Base-by-base conservation (phyloP, 257 asterid genomes). In the Solanum bulbocastanum region DNA sequence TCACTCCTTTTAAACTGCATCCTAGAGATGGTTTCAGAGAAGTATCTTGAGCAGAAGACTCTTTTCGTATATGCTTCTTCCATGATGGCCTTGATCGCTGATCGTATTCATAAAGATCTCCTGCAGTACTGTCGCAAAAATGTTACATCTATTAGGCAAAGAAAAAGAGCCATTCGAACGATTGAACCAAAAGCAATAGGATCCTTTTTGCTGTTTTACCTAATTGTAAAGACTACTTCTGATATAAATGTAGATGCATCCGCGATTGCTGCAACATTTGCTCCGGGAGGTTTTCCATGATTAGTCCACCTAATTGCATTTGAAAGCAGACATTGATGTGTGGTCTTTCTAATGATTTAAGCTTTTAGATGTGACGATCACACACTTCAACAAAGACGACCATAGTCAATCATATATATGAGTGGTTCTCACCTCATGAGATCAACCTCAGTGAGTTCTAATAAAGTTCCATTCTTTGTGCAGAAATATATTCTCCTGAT, bases 41-140 rank as follows among this genome's bases (percentile, higher is more conserved):
- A 32, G 92, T 86, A 14, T 91, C 87, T 46, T 89, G 84, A 40
- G 82, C 86, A 9, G 93, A 89, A 81, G 91, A 95, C 78, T 91
- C 91, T 83, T 69, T 86, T 42, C 76, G 92, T 90, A 95, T 91
- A 56, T 96, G 99, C 91, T 95, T 96, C 94, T 94, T 96, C 99
- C 99, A 96, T 65, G 96, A 92, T 42, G 98, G 98, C 89, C 91
- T 95, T 33, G 99, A 88, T 2, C 88, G 82, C 60, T 52, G 89
- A 86, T 95, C 98, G 71, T 93, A 93, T 93, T 94, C 99, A 87
- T 94, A 96, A 84, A 96, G 98, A 94, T 95, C 96, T 74, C 99
- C 98, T 89, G 95, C 92, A 89, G 88, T 88, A 92, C 98, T 96
- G 92, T 82, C 79, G 76, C 75, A 84, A 87, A 36, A 85, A 33